Evolutionary conservation across 192 early-diverging fungal genomes (phyloP).

Genomic region (Diversispora epigaea): DNA sequence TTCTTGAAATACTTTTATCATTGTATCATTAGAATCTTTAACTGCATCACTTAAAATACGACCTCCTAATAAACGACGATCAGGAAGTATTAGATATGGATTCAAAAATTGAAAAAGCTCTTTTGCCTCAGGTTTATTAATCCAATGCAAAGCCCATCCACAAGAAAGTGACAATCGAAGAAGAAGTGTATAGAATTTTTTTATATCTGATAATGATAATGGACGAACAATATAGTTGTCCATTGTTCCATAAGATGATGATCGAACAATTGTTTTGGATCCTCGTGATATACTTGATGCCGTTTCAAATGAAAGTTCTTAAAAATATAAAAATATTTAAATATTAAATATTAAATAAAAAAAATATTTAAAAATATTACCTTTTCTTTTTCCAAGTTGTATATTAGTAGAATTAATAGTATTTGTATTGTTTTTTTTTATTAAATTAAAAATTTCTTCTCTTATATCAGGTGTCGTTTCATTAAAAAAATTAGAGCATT

Average conservation of each 20-base stretch:
- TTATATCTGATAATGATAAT: not conserved
- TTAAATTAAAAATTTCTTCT: too few relatives aligned
- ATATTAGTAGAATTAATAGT: too few relatives aligned
- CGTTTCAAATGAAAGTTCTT: too few relatives aligned
- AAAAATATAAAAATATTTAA: not conserved
- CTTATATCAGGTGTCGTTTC: not conserved
- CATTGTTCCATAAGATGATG: not conserved
- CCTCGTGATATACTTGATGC: not conserved
- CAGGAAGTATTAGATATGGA: not conserved
- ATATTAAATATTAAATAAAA: not conserved
- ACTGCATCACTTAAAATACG: not conserved
- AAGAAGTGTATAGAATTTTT: not conserved
- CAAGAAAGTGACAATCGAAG: slow-evolving; percentile 1
- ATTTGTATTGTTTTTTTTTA: too few relatives aligned
- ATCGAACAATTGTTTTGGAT: not conserved
- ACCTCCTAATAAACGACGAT: not conserved
- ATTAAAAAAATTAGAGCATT: not conserved
- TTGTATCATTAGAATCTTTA: not conserved
- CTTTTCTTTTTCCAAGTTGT: too few relatives aligned
- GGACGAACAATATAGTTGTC: slow-evolving; percentile 6
- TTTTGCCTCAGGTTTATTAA: not conserved
- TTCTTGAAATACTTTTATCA: not conserved
- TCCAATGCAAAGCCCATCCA: too few relatives aligned
- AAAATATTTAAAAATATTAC: not conserved
- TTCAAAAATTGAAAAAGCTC: slow-evolving; percentile 6